phyloP scores from a whole-genome alignment of 1,139 yeast species.

The Pichia sp. region DNA sequence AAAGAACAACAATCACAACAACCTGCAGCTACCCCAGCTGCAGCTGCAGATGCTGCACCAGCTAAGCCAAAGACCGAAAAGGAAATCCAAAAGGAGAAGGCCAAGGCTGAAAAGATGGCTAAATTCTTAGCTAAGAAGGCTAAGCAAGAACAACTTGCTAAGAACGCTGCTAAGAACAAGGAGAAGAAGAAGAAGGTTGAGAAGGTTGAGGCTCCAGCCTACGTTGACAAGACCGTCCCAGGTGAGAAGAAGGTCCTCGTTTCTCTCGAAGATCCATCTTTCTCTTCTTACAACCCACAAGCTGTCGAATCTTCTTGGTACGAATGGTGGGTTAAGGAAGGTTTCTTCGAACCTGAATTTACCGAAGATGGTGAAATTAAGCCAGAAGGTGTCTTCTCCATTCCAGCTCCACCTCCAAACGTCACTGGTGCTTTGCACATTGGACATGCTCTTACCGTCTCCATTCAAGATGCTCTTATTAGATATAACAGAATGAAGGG shows the following conservation, averaged over 20 bases:
- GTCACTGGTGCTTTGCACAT: conserved; percentile 98
- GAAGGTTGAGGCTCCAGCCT: conserved; percentile 67
- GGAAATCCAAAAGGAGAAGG: conserved; percentile 85
- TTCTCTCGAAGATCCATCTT: conserved; percentile 83
- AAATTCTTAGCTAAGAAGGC: conserved; percentile 92
- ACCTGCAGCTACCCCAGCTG: conserved; percentile 1
- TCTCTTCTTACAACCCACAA: conserved; percentile 89
- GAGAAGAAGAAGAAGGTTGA: conserved; percentile 61
- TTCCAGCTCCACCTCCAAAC: conserved; percentile 99
- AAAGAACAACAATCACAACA: conserved; percentile 1
- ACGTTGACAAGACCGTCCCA: conserved; percentile 69
- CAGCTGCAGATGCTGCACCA: conserved; percentile 5
- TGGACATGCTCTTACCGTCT: conserved; percentile 95
- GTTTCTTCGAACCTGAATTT: conserved; percentile 83
- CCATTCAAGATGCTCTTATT: conserved; percentile 89
- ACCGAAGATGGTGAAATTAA: conserved; percentile 65
- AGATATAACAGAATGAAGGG: conserved; percentile 98
- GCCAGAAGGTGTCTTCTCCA: conserved; percentile 78
- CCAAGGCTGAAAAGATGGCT: conserved; percentile 95
- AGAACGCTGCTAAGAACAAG: conserved; percentile 32
- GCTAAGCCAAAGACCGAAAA: conserved; percentile 49
- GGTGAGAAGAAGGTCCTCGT: conserved; percentile 89
- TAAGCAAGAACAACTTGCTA: conserved; percentile 49
- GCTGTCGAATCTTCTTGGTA: conserved; percentile 98
- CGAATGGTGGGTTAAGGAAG: conserved; percentile 92